A percentile compares a stretch with the other conserved stretches of the same genome.
phyloP scores from a whole-genome alignment of 805 yeast genomes.

The Candida vaughaniae region DNA sequence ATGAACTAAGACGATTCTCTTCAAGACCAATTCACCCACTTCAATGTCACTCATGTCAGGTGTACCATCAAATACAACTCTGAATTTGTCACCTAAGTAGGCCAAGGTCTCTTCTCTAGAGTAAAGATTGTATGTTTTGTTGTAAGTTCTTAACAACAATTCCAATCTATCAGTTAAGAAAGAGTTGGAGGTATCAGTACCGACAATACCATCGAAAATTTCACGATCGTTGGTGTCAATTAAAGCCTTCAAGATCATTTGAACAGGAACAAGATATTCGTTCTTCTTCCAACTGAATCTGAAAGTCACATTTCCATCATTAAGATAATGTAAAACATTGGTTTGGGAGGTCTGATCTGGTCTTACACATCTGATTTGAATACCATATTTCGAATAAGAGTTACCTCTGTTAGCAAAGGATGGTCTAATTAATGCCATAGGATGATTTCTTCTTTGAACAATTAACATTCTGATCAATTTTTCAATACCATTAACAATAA shows the following conservation, averaged over 20 bases:
- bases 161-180: slow-evolving; percentile 98
- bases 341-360: slow-evolving; percentile 98
- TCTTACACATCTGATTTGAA: slow-evolving; percentile 90
- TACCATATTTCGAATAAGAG: slow-evolving; percentile 83
- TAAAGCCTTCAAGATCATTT: slow-evolving; percentile 88
- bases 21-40: slow-evolving; percentile 82
- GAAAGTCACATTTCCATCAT: slow-evolving; percentile 94
- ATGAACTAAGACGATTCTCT: slow-evolving; percentile 87
- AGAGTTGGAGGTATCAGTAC: slow-evolving; percentile 81
- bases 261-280: slow-evolving; percentile 90
- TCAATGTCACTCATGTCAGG: slow-evolving; percentile 86
- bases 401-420: slow-evolving; percentile 94
- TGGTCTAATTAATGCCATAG: slow-evolving; percentile 96
- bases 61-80: slow-evolving; percentile 87
- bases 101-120: slow-evolving; percentile 89
- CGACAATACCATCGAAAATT: slow-evolving; percentile 94
- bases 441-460: slow-evolving; percentile 96
- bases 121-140: slow-evolving; percentile 70
- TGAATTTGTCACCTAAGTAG: slow-evolving; percentile 91
- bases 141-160: slow-evolving; percentile 79
- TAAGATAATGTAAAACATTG: slow-evolving; percentile 92
- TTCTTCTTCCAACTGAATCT: slow-evolving; percentile 96
- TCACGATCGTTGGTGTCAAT: slow-evolving; percentile 91
- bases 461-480: slow-evolving; percentile 95
- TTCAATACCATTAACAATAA: slow-evolving; percentile 94